Percentiles rank a stretch among this genome's conserved stretches.
Conservation (phyloP, 257 asterid species). For the Phtheirospermum japonicum region DNA sequence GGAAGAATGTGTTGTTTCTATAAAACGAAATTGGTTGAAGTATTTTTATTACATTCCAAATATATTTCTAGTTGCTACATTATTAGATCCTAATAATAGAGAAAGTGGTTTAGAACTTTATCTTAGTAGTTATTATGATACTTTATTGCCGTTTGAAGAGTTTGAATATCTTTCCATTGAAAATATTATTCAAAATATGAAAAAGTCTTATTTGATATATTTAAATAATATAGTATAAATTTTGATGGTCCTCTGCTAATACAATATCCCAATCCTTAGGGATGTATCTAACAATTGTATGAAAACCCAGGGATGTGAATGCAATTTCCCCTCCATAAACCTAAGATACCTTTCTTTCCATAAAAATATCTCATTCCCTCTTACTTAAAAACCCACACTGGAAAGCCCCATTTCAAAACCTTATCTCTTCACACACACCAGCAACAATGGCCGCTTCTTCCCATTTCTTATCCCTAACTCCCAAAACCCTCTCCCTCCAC, state of each 20-base stretch:
- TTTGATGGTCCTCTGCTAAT: background rate
- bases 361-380: background rate
- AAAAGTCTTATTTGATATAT: too few species aligned
- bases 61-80: too few species aligned
- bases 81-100: too few species aligned
- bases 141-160: too few species aligned
- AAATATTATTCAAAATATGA: too few species aligned
- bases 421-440: slow-evolving; percentile 28
- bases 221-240: too few species aligned
- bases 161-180: too few species aligned
- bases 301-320: background rate
- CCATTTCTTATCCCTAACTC: slow-evolving; percentile 52
- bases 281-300: background rate
- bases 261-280: background rate
- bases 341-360: background rate
- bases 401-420: slow-evolving; percentile 29
- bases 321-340: background rate
- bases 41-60: too few species aligned
- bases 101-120: too few species aligned
- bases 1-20: too few species aligned
- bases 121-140: too few species aligned
- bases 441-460: slow-evolving; percentile 62
- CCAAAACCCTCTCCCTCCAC: slow-evolving; percentile 36
- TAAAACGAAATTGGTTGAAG: too few species aligned
- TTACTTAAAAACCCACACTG: slow-evolving; percentile 15